phyloP scores from a whole-genome alignment of 352 stramenopile species.

The Phytophthora vignae region DNA sequence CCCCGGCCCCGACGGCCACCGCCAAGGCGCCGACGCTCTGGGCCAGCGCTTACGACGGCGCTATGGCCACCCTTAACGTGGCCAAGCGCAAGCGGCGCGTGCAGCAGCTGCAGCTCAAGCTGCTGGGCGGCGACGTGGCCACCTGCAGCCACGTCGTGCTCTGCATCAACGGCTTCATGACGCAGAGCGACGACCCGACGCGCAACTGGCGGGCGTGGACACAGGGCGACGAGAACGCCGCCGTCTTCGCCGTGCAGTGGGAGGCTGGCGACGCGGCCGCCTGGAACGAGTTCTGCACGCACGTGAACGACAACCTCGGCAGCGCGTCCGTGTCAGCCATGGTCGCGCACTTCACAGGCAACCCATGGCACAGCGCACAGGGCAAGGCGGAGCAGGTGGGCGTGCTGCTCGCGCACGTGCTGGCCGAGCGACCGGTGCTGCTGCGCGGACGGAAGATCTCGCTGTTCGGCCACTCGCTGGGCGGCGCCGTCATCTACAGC shows the following conservation, averaged over 20 bases:
- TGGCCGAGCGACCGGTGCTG: constrained; percentile 60
- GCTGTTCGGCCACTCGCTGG: constrained; percentile 83
- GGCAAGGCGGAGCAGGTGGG: constrained; percentile 84
- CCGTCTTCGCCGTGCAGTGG: constrained; percentile 80
- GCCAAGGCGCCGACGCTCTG: constrained; percentile 51
- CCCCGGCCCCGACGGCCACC: constrained; percentile 8
- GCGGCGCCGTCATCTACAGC: constrained; percentile 79
- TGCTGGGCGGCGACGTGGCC: constrained; percentile 70
- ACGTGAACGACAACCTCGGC: constrained; percentile 71
- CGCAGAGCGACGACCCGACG: constrained; percentile 69
- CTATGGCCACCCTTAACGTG: constrained; percentile 78
- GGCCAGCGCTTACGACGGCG: constrained; percentile 77
- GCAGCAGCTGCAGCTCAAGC: constrained; percentile 71
- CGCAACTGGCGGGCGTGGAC: constrained; percentile 73
- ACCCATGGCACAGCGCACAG: constrained; percentile 87
- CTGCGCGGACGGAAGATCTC: constrained; percentile 63
- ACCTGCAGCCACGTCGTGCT: constrained; percentile 70
- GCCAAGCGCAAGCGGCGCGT: constrained; percentile 68
- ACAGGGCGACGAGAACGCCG: constrained; percentile 34
- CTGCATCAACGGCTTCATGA: constrained; percentile 91
- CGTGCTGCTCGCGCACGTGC: constrained; percentile 71
- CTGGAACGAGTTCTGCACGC: constrained; percentile 84
- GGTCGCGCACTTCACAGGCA: constrained; percentile 79
- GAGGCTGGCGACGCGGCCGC: constrained; percentile 74
- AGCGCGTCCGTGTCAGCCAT: constrained; percentile 60